Evolutionary conservation across 257 asterid species (phyloP).

Genomic region (Solanum corneliomulleri): DNA sequence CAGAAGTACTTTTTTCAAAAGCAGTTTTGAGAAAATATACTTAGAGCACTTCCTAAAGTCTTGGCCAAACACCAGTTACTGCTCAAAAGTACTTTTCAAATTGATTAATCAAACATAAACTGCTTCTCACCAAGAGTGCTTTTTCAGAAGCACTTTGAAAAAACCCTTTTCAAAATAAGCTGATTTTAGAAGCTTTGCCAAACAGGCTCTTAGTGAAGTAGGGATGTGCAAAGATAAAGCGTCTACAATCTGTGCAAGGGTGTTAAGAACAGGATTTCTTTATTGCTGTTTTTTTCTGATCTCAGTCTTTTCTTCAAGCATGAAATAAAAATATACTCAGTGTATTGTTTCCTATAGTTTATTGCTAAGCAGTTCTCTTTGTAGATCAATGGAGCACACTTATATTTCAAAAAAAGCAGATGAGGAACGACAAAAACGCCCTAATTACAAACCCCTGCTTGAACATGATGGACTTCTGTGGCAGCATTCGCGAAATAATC

Average conservation of each 20-base stretch:
- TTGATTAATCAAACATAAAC: neutral
- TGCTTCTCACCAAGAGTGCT: neutral
- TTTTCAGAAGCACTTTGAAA: neutral
- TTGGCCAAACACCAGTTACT: neutral
- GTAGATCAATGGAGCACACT: slow-evolving; percentile 62
- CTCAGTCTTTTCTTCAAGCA: neutral
- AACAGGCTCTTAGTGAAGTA: neutral
- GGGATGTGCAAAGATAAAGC: neutral
- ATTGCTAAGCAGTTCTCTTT: slow-evolving; percentile 1
- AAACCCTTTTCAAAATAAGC: neutral
- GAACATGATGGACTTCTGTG: slow-evolving; percentile 74
- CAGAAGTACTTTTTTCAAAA: neutral
- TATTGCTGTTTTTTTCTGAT: neutral
- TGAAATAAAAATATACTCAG: neutral
- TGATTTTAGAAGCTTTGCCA: neutral
- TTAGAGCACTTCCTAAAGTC: neutral
- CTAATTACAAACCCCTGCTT: slow-evolving; percentile 56
- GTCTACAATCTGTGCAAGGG: neutral
- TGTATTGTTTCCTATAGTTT: neutral
- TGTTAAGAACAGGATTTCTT: neutral
- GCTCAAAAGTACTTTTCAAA: neutral
- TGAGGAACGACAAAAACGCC: slow-evolving; percentile 53
- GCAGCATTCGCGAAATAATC: slow-evolving; percentile 44
- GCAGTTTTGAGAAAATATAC: neutral
- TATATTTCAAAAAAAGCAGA: slow-evolving; percentile 49